A percentile compares a stretch with the other conserved stretches of the same genome.
Evolutionary conservation across 2,329 filamentous ascomycete species (phyloP).

Genomic region (Cercospora sp.): DNA sequence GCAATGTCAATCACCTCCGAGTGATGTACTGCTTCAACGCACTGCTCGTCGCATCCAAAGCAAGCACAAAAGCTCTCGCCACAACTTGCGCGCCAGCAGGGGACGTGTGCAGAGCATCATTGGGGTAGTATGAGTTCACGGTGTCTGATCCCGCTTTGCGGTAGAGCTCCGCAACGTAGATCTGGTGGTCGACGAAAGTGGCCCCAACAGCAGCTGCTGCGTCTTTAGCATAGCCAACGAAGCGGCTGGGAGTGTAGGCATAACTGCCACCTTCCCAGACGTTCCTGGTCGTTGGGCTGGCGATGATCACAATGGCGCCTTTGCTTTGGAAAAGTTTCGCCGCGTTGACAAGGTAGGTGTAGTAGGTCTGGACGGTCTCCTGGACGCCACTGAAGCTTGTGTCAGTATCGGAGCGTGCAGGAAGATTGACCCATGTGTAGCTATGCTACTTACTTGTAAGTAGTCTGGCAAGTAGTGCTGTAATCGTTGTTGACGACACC

Average conservation of each 20-base stretch:
- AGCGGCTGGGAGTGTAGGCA: slow-evolving; percentile 52
- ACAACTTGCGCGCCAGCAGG: slow-evolving; percentile 58
- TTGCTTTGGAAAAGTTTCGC: slow-evolving; percentile 56
- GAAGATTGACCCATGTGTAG: background rate
- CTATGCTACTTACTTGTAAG: slow-evolving; percentile 20
- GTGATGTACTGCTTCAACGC: slow-evolving; percentile 20
- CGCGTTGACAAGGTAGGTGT: slow-evolving; percentile 61
- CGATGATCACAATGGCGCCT: slow-evolving; percentile 62
- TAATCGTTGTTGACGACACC: slow-evolving; percentile 53
- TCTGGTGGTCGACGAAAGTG: slow-evolving; percentile 61
- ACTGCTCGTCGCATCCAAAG: slow-evolving; percentile 17
- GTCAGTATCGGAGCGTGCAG: background rate
- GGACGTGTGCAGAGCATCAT: slow-evolving; percentile 33
- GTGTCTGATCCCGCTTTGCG: slow-evolving; percentile 49
- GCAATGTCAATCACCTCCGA: background rate
- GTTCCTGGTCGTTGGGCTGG: slow-evolving; percentile 63
- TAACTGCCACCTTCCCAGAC: slow-evolving; percentile 61
- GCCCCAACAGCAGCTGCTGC: slow-evolving; percentile 52
- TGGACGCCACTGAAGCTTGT: slow-evolving; percentile 20
- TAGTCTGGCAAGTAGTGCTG: slow-evolving; percentile 49
- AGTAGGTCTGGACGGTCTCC: slow-evolving; percentile 63
- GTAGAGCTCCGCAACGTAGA: slow-evolving; percentile 58
- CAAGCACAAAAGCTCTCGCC: slow-evolving; percentile 56
- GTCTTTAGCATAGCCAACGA: slow-evolving; percentile 57
- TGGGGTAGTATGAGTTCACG: slow-evolving; percentile 57